Evolutionary conservation across 345 rosid species (phyloP).

Genomic region (Passiflora organensis): DNA sequence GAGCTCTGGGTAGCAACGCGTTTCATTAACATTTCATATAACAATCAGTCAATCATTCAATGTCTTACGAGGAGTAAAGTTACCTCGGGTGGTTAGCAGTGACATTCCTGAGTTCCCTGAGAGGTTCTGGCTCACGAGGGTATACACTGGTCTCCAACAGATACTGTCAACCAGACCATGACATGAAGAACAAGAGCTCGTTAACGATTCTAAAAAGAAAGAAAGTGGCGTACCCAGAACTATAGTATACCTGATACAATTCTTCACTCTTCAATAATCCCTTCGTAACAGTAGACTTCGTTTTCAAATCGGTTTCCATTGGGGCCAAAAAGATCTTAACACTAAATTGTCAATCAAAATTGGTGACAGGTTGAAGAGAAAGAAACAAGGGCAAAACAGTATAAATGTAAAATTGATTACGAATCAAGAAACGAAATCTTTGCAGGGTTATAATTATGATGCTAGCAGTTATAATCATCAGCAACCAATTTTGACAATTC

Average conservation of each 20-base stretch:
- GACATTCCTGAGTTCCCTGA: conserved; percentile 55
- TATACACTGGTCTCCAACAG: conserved; percentile 59
- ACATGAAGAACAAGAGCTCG: not conserved
- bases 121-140: conserved; percentile 58
- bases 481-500: no score
- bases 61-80: not conserved
- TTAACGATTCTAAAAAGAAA: not conserved
- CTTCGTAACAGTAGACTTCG: no score
- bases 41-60: no score
- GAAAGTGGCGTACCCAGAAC: not conserved
- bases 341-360: no score
- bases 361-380: no score
- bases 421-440: no score
- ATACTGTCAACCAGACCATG: conserved; percentile 35
- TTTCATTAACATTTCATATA: not conserved
- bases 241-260: conserved; percentile 38
- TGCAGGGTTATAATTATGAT: no score
- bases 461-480: no score
- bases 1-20: conserved; percentile 19
- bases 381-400: no score
- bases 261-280: conserved; percentile 49
- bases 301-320: no score
- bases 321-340: no score
- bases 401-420: no score
- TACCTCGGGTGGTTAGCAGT: conserved; percentile 53